A percentile compares a stretch with the other conserved stretches of the same genome.
phyloP scores from a whole-genome alignment of 495 filamentous ascomycete genomes.

The Penicillium verhagenii region DNA sequence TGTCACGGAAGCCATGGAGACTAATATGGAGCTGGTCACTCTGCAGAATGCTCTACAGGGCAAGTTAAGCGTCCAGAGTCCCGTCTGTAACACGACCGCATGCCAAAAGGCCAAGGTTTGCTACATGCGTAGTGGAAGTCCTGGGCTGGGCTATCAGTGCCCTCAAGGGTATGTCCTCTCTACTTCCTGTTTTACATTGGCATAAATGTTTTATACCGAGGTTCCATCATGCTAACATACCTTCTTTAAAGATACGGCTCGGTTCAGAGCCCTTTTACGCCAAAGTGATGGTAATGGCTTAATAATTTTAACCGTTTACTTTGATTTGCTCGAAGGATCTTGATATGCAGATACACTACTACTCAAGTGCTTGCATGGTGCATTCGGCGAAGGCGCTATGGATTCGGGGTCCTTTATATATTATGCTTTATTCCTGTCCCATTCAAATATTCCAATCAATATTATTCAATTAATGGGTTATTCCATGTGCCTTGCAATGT shows the following conservation, averaged over 20 bases:
- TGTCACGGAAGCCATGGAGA: constrained; percentile 61
- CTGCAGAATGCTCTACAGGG: constrained; percentile 56
- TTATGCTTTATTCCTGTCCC: no score
- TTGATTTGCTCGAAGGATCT: not conserved
- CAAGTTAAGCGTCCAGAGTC: constrained; percentile 48
- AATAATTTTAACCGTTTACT: not conserved
- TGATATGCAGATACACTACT: not conserved
- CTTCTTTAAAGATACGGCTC: constrained; percentile 1
- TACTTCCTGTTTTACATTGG: not conserved
- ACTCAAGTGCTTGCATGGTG: no score
- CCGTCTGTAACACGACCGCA: constrained; percentile 48
- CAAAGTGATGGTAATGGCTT: not conserved
- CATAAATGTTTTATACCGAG: not conserved
- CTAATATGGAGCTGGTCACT: constrained; percentile 43
- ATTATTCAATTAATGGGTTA: no score
- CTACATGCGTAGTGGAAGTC: constrained; percentile 58
- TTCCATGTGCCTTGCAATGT: no score
- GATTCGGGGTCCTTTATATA: no score
- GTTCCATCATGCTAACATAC: not conserved
- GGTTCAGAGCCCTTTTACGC: constrained; percentile 2
- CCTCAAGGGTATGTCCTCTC: constrained; percentile 44
- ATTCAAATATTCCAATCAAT: no score
- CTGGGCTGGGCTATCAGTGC: constrained; percentile 49
- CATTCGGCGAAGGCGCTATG: not conserved
- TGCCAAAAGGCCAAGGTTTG: constrained; percentile 58